These are phyloP conservation scores for Oryza nivara DNA, from an alignment of 176 grass and related monocot genomes.

Conservation along the genomic window DNA sequence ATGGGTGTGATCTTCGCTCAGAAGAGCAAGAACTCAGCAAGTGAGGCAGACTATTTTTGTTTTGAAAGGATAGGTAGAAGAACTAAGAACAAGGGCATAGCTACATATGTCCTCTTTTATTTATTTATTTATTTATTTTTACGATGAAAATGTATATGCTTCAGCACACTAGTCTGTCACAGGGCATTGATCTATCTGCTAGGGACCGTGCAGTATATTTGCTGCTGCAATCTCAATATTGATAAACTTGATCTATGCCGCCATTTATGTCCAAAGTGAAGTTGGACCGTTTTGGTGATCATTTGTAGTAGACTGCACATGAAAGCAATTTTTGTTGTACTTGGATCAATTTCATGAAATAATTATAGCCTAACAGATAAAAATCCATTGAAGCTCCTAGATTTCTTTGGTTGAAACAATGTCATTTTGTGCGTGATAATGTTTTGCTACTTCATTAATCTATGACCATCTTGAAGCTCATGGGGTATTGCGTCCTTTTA, in stretches of 20 bases:
- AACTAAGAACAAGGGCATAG: neutral
- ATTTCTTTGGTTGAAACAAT: neutral
- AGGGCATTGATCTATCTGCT: neutral
- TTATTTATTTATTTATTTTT: too few species aligned
- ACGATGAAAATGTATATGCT: neutral
- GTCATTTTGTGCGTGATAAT: neutral
- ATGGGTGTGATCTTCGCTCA: neutral
- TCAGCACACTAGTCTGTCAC: neutral
- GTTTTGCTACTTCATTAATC: neutral
- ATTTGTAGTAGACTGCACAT: neutral
- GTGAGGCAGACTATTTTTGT: neutral
- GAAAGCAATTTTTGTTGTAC: neutral
- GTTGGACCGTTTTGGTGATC: neutral
- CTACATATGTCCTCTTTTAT: too few species aligned
- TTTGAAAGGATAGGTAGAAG: neutral
- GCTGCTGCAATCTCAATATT: neutral
- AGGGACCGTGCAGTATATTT: neutral
- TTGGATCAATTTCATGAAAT: neutral
- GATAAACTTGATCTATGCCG: neutral
- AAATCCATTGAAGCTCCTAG: neutral
- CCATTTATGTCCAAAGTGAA: neutral
- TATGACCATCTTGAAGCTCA: constrained; percentile 3
- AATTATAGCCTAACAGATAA: neutral
- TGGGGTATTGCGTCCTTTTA: neutral
- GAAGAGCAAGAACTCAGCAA: neutral